These are phyloP conservation scores for Phytophthora hybrid DNA, from an alignment of 352 stramenopile species.

Conservation along the genomic window DNA sequence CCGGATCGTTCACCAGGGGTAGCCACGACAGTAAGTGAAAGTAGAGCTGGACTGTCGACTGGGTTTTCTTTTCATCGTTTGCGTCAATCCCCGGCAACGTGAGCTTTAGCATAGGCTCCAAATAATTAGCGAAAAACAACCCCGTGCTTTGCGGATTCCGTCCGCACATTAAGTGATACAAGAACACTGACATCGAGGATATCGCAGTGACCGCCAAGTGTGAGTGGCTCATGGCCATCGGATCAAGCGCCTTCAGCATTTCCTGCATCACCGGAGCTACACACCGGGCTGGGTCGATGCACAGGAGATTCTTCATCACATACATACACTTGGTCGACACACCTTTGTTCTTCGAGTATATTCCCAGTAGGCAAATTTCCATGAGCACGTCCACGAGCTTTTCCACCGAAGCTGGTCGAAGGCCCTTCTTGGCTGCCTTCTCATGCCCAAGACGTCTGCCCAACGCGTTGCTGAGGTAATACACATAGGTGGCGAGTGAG, in stretches of 20 bases:
- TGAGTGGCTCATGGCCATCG: constrained; percentile 72
- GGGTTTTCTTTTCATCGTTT: constrained; percentile 83
- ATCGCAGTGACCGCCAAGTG: constrained; percentile 79
- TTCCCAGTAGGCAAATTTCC: constrained; percentile 67
- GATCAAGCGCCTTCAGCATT: constrained; percentile 76
- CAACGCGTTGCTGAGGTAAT: constrained; percentile 63
- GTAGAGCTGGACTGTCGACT: constrained; percentile 71
- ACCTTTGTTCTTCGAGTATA: constrained; percentile 77
- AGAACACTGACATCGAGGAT: constrained; percentile 65
- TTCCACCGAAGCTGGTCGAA: constrained; percentile 45
- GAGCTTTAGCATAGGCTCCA: constrained; percentile 64
- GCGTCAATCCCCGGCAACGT: constrained; percentile 79
- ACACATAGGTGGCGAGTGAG: constrained; percentile 59
- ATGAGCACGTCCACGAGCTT: constrained; percentile 59
- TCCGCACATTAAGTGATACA: constrained; percentile 73
- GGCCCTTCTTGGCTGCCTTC: constrained; percentile 33
- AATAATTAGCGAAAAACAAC: constrained; percentile 64
- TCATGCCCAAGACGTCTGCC: constrained; percentile 62
- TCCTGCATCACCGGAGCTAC: constrained; percentile 63
- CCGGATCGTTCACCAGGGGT: constrained; percentile 72
- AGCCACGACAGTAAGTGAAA: constrained; percentile 76
- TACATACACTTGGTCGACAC: constrained; percentile 78
- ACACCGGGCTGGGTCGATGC: constrained; percentile 55
- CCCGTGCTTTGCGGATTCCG: constrained; percentile 52
- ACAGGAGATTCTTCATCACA: constrained; percentile 72